Base-by-base conservation (phyloP, 208 protist genomes). In the Naegleria lovaniensis region DNA sequence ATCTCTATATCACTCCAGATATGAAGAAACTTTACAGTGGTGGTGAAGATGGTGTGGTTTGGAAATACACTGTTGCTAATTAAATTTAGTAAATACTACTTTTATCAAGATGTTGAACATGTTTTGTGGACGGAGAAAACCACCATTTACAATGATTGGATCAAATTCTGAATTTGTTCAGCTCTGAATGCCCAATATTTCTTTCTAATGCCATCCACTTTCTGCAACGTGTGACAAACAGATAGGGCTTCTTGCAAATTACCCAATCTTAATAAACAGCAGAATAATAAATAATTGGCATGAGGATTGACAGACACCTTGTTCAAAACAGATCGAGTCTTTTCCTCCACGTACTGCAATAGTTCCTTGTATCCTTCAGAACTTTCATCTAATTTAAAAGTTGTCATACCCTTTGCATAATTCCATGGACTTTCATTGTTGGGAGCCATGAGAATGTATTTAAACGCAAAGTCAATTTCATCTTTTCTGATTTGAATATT, bases 351-450 rank as follows among this genome's bases (percentile, higher is more conserved):
- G 36, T 79, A 36, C 7, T 33, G 6, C 7, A 79, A 25, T 6
- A 79, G 7, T 79, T 36, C 16, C 36, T 36, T 7, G 6, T 79
- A 29, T 36, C 36, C 67, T 6, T 25, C 25, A 36, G 67, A 36
- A 15, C 0, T 79, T 36, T 36, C 67, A 36, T 79, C n/a, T 33
- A 79, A 36, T 13, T 13, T 36, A 33, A 13, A 13, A 33, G 25
- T 79, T 19, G 85, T 48, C 5, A 89, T 41, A 38, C 87, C 87
- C 25, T 90, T 90, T 41, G 25, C 29, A 90, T 90, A 90, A 90
- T 79, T 90, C 87, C 87, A 90, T 33, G 87, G 38, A 79, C 52
- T 79, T 90, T 96, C 94, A 91, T 97, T 97, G 83, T 94, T 94
- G 58, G 95, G 94, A 39, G 92, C 88, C 51, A 55, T 79, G 16